Conservation (phyloP, 495 filamentous ascomycete genomes). For the Clohesyomyces aquaticus region DNA sequence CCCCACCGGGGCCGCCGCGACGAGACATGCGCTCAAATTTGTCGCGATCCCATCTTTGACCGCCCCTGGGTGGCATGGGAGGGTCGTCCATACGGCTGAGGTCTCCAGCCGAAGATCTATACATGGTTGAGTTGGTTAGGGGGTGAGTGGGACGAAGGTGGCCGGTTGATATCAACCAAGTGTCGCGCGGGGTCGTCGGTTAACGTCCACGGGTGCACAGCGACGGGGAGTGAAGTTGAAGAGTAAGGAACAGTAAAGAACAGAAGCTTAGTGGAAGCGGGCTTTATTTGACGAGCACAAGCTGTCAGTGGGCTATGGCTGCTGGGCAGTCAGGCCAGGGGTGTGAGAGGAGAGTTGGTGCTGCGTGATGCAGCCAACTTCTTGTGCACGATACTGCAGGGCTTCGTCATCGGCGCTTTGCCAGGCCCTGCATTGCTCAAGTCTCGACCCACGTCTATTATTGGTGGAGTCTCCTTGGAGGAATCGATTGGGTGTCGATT, state of each 20-base stretch:
- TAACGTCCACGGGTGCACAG: background rate
- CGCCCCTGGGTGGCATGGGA: slow-evolving; percentile 25
- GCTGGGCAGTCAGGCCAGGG: slow-evolving; percentile 10
- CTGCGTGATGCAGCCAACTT: slow-evolving; percentile 16
- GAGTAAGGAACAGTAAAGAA: background rate
- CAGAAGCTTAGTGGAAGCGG: background rate
- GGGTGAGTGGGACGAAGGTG: background rate
- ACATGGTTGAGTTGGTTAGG: slow-evolving; percentile 26
- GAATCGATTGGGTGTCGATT: slow-evolving; percentile 1
- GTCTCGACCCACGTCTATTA: slow-evolving; percentile 6
- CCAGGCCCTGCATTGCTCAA: background rate
- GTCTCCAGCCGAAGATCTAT: slow-evolving; percentile 43
- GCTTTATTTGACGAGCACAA: slow-evolving; percentile 15
- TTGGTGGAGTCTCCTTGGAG: background rate
- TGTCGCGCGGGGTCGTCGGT: background rate
- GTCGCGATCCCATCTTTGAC: slow-evolving; percentile 48
- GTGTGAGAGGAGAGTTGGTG: background rate
- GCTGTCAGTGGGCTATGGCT: background rate
- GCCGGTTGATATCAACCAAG: slow-evolving; percentile 7
- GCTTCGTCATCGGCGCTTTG: slow-evolving; percentile 26
- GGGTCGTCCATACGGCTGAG: slow-evolving; percentile 38
- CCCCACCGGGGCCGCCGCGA: slow-evolving; percentile 1
- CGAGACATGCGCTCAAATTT: slow-evolving; percentile 45
- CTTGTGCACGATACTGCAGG: slow-evolving; percentile 9
- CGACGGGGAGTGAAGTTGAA: background rate